phyloP scores from a whole-genome alignment of 805 yeast species.

The Geotrichum ghanense region DNA sequence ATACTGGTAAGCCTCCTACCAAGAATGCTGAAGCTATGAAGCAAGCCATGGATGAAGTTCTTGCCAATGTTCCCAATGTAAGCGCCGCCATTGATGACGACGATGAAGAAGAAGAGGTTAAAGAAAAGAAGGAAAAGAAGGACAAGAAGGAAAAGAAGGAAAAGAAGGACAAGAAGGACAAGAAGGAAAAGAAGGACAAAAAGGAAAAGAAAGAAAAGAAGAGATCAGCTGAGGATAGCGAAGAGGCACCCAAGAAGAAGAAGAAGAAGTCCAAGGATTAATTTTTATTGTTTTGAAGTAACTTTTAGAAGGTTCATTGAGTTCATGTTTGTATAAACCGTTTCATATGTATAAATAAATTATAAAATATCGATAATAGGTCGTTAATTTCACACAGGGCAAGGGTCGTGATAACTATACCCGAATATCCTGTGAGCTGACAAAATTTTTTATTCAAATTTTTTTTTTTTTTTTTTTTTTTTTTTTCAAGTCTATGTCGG shows the following conservation, averaged over 20 bases:
- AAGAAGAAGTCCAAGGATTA: slow-evolving; percentile 30
- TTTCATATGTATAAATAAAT: no score
- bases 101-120: slow-evolving; percentile 35
- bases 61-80: slow-evolving; percentile 24
- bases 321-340: no score
- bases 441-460: no score
- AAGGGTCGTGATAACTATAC: no score
- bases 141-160: slow-evolving; percentile 37
- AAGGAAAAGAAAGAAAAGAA: slow-evolving; percentile 32
- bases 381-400: no score
- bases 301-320: no score
- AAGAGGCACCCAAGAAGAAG: slow-evolving; percentile 43
- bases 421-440: no score
- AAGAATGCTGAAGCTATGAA: slow-evolving; percentile 91
- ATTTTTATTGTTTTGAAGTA: slow-evolving; percentile 4
- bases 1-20: slow-evolving; percentile 93
- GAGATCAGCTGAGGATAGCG: slow-evolving; percentile 39
- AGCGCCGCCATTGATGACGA: slow-evolving; percentile 23
- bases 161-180: slow-evolving; percentile 39
- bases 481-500: no score
- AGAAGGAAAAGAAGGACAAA: slow-evolving; percentile 29
- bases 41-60: slow-evolving; percentile 69
- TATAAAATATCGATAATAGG: no score
- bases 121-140: slow-evolving; percentile 25
- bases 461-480: no score